These are phyloP conservation scores for Alternaria ventricosa DNA, from an alignment of 2,329 filamentous ascomycete species.

Conservation along the genomic window DNA sequence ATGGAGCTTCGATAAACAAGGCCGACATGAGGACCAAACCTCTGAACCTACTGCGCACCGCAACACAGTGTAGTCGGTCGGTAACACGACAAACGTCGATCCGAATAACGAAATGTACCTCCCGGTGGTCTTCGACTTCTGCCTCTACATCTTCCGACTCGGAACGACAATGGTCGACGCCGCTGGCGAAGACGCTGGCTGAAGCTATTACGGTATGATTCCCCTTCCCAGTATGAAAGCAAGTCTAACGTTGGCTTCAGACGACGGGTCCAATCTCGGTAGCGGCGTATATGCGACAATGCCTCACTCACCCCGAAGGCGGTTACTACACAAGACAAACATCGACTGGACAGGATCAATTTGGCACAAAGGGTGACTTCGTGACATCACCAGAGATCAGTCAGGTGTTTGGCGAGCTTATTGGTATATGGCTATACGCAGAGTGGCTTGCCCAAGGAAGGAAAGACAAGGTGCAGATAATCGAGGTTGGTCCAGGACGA, in stretches of 20 bases:
- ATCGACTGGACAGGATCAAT: conserved; percentile 76
- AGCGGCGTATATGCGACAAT: conserved; percentile 98
- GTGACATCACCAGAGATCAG: conserved; percentile 98
- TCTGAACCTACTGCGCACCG: conserved; percentile 33
- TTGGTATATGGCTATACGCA: conserved; percentile 92
- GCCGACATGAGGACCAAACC: conserved; percentile 40
- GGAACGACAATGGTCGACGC: conserved; percentile 81
- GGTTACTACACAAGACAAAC: conserved; percentile 89
- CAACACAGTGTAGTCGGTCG: conserved; percentile 24
- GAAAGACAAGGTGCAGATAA: conserved; percentile 78
- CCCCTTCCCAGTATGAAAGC: background rate
- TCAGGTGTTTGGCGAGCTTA: conserved; percentile 92
- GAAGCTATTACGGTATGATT: conserved; percentile 81
- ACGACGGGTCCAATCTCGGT: conserved; percentile 90
- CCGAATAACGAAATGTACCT: conserved; percentile 19
- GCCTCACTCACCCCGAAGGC: conserved; percentile 85
- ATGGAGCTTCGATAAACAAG: conserved; percentile 38
- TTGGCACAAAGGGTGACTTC: conserved; percentile 93
- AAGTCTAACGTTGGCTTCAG: conserved; percentile 49
- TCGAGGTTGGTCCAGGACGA: conserved; percentile 92
- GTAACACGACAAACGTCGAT: conserved; percentile 7
- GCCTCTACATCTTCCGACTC: conserved; percentile 19
- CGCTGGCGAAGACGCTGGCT: conserved; percentile 83
- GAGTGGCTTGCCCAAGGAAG: conserved; percentile 95
- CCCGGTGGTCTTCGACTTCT: conserved; percentile 48